Base-by-base conservation (phyloP, 1,284 basidiomycete species). In the Ustilago crameri region DNA sequence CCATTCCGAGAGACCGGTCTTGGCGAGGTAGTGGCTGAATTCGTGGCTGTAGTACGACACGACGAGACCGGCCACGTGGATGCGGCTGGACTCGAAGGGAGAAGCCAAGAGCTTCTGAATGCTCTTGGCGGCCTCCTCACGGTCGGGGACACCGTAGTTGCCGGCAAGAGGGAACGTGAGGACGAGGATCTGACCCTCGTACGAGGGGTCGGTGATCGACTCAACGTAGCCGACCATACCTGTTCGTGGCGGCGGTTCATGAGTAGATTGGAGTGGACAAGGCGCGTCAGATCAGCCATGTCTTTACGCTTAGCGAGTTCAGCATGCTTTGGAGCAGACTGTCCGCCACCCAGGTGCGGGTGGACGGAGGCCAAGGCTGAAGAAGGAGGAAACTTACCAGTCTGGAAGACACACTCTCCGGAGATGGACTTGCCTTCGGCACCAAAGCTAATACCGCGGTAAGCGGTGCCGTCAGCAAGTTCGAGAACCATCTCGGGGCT, bases 321-420 rank as follows among this genome's bases (percentile, higher is more conserved):
- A 51, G 22, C 34, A 49, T 8, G 20, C 32, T 37, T n/a, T 7
- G n/a, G 9, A 37, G 23, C 32, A 38, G 15, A 3, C 22, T n/a
- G 5, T 37, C 18, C 34, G 35, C 47, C 17, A n/a, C n/a, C n/a
- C 9, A 17, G 5, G 35, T 37, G 35, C 9, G 35, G 8, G 35
- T 15, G 9, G 17, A 22, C 26, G 41, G 17, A 22, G 12, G 30
- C 30, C 30, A 30, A 30, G 12, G 43, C 22, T 12, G 43, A 10
- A 40, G 26, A 9, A 53, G 12, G 32, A 32, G 9, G 32, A 47
- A 59, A 84, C 91, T 85, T 82, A 96, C 95, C 95, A 54, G 96
- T 99, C 87, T 98, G 95, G 87, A 99, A 99, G 82, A 99, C 96
- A 84, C 95, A 98, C 88, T 99, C 96, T 78, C 96, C 96, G 20